These are phyloP conservation scores for Phytophthora citricola DNA, from an alignment of 352 stramenopile species.

Conservation along the genomic window DNA sequence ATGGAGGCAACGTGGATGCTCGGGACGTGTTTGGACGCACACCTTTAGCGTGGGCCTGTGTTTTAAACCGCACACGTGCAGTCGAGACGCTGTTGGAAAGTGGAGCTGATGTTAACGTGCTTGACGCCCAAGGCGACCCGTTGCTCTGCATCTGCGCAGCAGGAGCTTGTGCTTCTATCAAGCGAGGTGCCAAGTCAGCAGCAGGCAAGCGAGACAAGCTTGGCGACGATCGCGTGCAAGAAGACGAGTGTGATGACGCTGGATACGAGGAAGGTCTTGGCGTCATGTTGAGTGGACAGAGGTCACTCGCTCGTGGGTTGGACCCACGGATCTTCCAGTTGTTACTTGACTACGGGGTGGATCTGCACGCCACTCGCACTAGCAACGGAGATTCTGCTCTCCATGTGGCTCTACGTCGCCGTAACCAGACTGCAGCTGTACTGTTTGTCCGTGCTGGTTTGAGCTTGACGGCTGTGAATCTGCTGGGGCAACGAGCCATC, in stretches of 20 bases:
- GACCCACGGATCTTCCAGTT: constrained; percentile 65
- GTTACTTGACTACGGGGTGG: constrained; percentile 53
- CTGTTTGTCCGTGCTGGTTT: constrained; percentile 75
- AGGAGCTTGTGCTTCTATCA: constrained; percentile 43
- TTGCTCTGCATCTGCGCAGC: constrained; percentile 74
- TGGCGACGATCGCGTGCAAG: constrained; percentile 26
- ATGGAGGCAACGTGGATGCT: constrained; percentile 62
- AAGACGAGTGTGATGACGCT: constrained; percentile 32
- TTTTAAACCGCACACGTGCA: constrained; percentile 69
- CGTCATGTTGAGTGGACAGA: constrained; percentile 27
- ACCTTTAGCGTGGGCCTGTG: constrained; percentile 71
- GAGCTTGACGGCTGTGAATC: constrained; percentile 68
- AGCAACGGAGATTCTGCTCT: constrained; percentile 78
- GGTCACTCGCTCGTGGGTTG: constrained; percentile 42
- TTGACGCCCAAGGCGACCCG: constrained; percentile 68
- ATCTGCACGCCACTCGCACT: constrained; percentile 60
- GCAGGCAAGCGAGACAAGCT: constrained; percentile 33
- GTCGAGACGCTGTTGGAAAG: constrained; percentile 65
- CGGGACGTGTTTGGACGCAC: constrained; percentile 77
- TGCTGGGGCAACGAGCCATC: constrained; percentile 70
- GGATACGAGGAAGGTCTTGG: constrained; percentile 34
- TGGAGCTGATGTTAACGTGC: constrained; percentile 63
- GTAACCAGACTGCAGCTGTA: constrained; percentile 72
- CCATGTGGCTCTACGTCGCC: constrained; percentile 73
- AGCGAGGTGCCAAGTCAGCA: constrained; percentile 25